These are phyloP conservation scores for Spathaspora sp. DNA, from an alignment of 1,139 yeast genomes.

Conservation along the genomic window DNA sequence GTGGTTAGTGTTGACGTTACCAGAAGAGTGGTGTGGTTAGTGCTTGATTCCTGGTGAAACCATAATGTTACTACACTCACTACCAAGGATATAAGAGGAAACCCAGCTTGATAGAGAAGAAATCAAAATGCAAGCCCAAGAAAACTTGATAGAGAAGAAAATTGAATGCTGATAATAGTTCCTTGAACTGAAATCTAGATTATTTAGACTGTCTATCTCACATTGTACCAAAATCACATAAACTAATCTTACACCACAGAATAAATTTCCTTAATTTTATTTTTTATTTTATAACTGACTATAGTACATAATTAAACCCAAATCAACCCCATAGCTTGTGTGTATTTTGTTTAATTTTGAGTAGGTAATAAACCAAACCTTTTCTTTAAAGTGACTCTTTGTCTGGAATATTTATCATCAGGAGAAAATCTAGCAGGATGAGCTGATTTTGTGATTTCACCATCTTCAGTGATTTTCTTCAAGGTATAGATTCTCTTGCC, in stretches of 20 bases:
- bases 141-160: too few relatives aligned
- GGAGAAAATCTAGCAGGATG: conserved; percentile 99
- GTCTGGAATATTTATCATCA: conserved; percentile 98
- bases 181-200: too few relatives aligned
- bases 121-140: too few relatives aligned
- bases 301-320: not conserved
- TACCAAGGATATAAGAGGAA: too few relatives aligned
- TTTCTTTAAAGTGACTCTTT: conserved; percentile 96
- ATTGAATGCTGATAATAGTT: too few relatives aligned
- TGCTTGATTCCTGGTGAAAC: not conserved
- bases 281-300: not conserved
- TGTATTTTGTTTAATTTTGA: conserved; percentile 55
- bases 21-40: too few relatives aligned
- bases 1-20: too few relatives aligned
- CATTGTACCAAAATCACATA: not conserved
- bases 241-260: not conserved
- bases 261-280: not conserved
- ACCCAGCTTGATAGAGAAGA: too few relatives aligned
- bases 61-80: too few relatives aligned
- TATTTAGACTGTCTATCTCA: too few relatives aligned
- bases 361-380: conserved; percentile 89
- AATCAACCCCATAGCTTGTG: too few relatives aligned
- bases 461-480: conserved; percentile 73
- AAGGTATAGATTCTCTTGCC: conserved; percentile 96
- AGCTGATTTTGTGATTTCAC: conserved; percentile 97